Evolutionary conservation across 1,139 yeast genomes (phyloP).

Genomic region (Geotrichum aggregatum): DNA sequence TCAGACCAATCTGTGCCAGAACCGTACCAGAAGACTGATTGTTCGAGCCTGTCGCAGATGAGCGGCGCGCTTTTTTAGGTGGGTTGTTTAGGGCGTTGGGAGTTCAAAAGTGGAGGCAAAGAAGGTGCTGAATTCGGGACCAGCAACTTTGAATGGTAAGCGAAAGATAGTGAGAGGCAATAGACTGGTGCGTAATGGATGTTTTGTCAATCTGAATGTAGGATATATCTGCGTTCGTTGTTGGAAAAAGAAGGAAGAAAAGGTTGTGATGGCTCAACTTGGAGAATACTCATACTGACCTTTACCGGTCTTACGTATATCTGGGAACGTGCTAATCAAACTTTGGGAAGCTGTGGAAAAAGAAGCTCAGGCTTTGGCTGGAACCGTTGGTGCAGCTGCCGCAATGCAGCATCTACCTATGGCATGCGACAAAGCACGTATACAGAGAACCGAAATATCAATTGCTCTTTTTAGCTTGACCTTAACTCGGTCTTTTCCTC

Average conservation of each 20-base stretch:
- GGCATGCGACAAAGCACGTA: too few relatives aligned
- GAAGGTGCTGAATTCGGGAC: background rate
- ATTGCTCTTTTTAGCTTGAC: too few relatives aligned
- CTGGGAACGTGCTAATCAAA: background rate
- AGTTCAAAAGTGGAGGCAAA: background rate
- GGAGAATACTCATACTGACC: background rate
- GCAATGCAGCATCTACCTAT: too few relatives aligned
- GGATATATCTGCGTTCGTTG: background rate
- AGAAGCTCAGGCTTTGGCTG: too few relatives aligned
- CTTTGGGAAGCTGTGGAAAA: too few relatives aligned
- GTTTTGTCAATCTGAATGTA: background rate
- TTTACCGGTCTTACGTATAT: background rate
- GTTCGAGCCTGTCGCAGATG: too few relatives aligned
- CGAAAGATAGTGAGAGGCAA: background rate
- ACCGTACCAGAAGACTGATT: too few relatives aligned
- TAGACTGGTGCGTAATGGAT: background rate
- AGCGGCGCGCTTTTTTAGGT: background rate
- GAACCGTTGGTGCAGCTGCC: too few relatives aligned
- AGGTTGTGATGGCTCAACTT: constrained; percentile 1
- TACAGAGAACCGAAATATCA: too few relatives aligned
- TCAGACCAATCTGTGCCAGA: too few relatives aligned
- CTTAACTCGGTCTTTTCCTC: too few relatives aligned
- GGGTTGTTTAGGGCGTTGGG: background rate
- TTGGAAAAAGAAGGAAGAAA: background rate
- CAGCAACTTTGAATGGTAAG: background rate